Conservation (phyloP, 139 green algal genomes). For the Astrephomene gubernaculifera region DNA sequence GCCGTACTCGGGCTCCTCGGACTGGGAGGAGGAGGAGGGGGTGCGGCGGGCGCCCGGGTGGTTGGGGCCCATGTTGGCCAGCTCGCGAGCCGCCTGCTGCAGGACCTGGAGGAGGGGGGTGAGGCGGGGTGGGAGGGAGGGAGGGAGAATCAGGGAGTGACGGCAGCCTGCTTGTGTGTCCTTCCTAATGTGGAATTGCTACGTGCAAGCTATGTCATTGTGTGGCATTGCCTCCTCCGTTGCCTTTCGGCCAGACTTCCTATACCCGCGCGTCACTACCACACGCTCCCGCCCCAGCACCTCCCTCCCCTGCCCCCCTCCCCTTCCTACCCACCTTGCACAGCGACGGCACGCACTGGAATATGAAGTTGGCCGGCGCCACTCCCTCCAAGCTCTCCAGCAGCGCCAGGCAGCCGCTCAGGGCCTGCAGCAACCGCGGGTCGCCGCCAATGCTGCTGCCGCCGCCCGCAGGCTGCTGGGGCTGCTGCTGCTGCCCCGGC, state of each 20-base stretch:
- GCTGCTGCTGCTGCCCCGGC: not conserved
- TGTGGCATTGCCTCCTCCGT: too few relatives aligned
- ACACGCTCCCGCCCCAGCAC: too few relatives aligned
- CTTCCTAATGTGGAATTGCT: too few relatives aligned
- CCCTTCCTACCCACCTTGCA: conserved; percentile 58
- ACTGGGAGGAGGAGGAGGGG: not conserved
- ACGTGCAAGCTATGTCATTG: too few relatives aligned
- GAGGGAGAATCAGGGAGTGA: too few relatives aligned
- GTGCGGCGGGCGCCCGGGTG: not conserved
- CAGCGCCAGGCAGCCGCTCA: conserved; percentile 60
- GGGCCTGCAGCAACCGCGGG: conserved; percentile 36
- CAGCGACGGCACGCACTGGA: conserved; percentile 64
- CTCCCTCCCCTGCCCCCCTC: not conserved
- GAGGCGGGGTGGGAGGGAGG: not conserved
- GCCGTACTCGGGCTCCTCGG: conserved; percentile 73
- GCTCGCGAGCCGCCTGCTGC: conserved; percentile 27
- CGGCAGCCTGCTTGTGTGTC: too few relatives aligned
- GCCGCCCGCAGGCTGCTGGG: not conserved
- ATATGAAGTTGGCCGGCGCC: conserved; percentile 53
- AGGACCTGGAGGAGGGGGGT: conserved; percentile 5
- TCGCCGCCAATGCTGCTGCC: not conserved
- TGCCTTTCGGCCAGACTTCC: too few relatives aligned
- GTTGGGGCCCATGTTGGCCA: conserved; percentile 20
- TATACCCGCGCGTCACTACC: too few relatives aligned
- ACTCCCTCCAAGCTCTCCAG: conserved; percentile 47